Percentiles rank a stretch among this genome's conserved stretches.
phyloP scores from a whole-genome alignment of 768 basidiomycete species.

The Mycena amicta region DNA sequence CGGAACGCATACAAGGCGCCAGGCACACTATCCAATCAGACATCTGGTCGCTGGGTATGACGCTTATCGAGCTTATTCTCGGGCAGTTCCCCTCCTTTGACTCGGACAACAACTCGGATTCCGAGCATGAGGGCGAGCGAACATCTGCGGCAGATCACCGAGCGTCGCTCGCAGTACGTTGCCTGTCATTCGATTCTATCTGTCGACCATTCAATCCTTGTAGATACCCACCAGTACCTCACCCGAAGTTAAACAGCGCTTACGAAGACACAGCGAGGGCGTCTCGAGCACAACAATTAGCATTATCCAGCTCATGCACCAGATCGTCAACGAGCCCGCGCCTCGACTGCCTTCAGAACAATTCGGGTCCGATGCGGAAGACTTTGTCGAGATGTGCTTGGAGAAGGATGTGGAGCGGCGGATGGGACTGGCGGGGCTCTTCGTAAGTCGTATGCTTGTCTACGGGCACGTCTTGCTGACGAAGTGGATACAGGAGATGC shows the following conservation, averaged over 20 bases:
- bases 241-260: constrained; percentile 22
- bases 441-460: constrained; percentile 50
- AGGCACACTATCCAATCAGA: constrained; percentile 99
- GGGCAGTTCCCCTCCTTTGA: constrained; percentile 91
- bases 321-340: constrained; percentile 98
- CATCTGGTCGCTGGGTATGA: constrained; percentile 98
- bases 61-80: constrained; percentile 93
- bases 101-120: constrained; percentile 77
- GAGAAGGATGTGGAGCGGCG: constrained; percentile 85
- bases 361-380: constrained; percentile 76
- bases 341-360: constrained; percentile 78
- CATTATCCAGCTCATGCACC: constrained; percentile 93
- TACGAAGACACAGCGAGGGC: constrained; percentile 76
- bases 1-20: constrained; percentile 98
- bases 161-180: neutral
- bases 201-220: neutral
- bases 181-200: too few species aligned
- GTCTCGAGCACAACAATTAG: constrained; percentile 98
- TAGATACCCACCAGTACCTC: neutral
- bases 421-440: constrained; percentile 82
- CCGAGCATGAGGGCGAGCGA: constrained; percentile 48
- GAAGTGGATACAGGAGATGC: constrained; percentile 3
- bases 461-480: neutral
- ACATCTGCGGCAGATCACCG: neutral
- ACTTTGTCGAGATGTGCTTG: constrained; percentile 88